Evolutionary conservation across 352 stramenopile genomes (phyloP).

Genomic region (Phytopythium helicoides): DNA sequence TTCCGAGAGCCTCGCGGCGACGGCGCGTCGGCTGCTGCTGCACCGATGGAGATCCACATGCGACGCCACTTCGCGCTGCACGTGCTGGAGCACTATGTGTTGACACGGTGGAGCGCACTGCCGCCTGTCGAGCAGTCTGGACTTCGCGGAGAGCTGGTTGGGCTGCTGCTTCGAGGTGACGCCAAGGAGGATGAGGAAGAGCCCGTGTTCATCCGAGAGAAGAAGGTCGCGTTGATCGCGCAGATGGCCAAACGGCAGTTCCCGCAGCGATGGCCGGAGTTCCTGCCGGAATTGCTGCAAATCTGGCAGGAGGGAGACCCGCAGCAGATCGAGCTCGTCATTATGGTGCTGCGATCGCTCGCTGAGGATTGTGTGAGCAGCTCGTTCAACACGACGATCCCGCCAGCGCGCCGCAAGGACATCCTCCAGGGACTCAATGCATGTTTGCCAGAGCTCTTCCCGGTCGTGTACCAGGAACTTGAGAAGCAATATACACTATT

Average conservation of each 20-base stretch:
- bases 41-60: conserved; percentile 35
- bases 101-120: conserved; percentile 53
- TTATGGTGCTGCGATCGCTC: conserved; percentile 69
- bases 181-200: conserved; percentile 19
- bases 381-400: conserved; percentile 78
- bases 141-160: conserved; percentile 56
- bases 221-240: conserved; percentile 69
- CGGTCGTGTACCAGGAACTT: conserved; percentile 69
- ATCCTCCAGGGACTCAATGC: conserved; percentile 77
- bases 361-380: conserved; percentile 80
- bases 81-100: conserved; percentile 68
- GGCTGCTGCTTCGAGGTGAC: conserved; percentile 35
- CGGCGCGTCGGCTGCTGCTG: conserved; percentile 3
- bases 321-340: conserved; percentile 61
- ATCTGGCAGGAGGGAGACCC: conserved; percentile 47
- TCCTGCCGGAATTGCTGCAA: conserved; percentile 61
- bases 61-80: conserved; percentile 81
- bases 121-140: conserved; percentile 37
- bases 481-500: conserved; percentile 68
- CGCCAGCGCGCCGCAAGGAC: conserved; percentile 67
- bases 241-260: conserved; percentile 81
- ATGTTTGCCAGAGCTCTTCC: conserved; percentile 64
- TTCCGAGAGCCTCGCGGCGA: conserved; percentile 47
- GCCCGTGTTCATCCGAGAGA: conserved; percentile 71
- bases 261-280: conserved; percentile 74